phyloP scores from a whole-genome alignment of 805 yeast species.

The Ogataea parapolymorpha region DNA sequence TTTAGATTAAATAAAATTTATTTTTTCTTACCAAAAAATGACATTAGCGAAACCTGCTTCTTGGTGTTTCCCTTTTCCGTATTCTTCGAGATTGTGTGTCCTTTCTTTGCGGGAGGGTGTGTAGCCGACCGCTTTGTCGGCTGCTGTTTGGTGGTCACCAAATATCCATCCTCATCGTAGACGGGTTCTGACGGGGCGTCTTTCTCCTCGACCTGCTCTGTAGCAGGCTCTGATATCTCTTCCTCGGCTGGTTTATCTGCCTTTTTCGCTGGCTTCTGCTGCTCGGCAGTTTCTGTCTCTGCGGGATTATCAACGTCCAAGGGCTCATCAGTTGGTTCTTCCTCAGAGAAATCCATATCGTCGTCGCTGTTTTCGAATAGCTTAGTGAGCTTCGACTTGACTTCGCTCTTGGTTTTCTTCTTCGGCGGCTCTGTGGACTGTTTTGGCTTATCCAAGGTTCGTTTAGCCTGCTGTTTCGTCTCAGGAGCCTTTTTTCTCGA shows the following conservation, averaged over 20 bases:
- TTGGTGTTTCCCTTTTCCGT: constrained; percentile 6
- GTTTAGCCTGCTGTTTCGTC: constrained; percentile 1
- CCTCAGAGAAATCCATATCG: background rate
- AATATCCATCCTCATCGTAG: constrained; percentile 32
- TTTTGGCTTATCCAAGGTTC: constrained; percentile 3
- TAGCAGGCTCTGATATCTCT: no score
- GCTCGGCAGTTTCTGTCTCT: background rate
- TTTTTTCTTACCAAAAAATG: constrained; percentile 31
- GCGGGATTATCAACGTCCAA: constrained; percentile 3
- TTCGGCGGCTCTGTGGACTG: constrained; percentile 10
- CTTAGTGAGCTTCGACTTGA: constrained; percentile 16
- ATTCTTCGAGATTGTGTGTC: constrained; percentile 10
- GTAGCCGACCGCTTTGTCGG: constrained; percentile 12
- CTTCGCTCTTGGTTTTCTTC: constrained; percentile 20
- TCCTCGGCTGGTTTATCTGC: background rate
- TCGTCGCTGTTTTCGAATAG: constrained; percentile 27
- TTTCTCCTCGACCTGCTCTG: background rate
- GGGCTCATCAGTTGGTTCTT: background rate
- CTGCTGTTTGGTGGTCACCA: constrained; percentile 19
- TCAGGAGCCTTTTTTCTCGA: constrained; percentile 8
- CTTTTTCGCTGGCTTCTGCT: background rate
- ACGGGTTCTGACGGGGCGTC: constrained; percentile 12
- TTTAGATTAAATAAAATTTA: constrained; percentile 2
- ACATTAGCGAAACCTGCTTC: constrained; percentile 31
- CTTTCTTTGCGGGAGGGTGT: constrained; percentile 14